phyloP scores from a whole-genome alignment of 345 rosid genomes.

The Luvunga scandens region DNA sequence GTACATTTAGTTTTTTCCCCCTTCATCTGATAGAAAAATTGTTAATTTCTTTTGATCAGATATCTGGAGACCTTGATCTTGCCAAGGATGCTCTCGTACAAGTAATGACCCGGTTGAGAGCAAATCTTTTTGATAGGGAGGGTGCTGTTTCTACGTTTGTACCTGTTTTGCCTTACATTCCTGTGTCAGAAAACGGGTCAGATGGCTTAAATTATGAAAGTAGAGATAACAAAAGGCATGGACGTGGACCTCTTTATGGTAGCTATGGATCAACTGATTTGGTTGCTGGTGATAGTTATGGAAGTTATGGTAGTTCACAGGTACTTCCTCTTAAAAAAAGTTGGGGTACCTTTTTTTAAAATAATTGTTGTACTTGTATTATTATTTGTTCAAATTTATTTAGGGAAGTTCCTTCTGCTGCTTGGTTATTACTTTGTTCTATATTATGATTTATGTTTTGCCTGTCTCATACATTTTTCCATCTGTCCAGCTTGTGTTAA shows the following conservation, averaged over 20 bases:
- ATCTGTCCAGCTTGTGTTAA: too few species aligned
- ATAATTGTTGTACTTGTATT: neutral
- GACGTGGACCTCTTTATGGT: constrained; percentile 69
- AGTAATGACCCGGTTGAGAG: constrained; percentile 75
- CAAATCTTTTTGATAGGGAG: constrained; percentile 87
- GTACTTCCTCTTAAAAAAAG: constrained; percentile 21
- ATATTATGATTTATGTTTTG: neutral
- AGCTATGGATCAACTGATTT: constrained; percentile 70
- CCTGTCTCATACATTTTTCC: too few species aligned
- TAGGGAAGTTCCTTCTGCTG: neutral
- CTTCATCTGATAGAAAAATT: neutral
- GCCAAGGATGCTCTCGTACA: constrained; percentile 95
- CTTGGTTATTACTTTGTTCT: neutral
- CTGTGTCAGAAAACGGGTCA: constrained; percentile 64
- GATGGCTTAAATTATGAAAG: constrained; percentile 52
- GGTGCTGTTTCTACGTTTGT: constrained; percentile 70
- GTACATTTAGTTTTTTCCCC: neutral
- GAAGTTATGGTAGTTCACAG: constrained; percentile 74
- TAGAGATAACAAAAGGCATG: constrained; percentile 78
- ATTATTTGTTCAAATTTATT: neutral
- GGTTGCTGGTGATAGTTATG: constrained; percentile 56
- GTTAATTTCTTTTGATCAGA: constrained; percentile 41
- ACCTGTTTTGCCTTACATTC: constrained; percentile 88
- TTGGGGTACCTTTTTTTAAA: too few species aligned
- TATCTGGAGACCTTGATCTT: constrained; percentile 88